A percentile compares a stretch with the other conserved stretches of the same genome.
Evolutionary conservation across 1,139 yeast species (phyloP).

Genomic region (Suhomyces taliae): DNA sequence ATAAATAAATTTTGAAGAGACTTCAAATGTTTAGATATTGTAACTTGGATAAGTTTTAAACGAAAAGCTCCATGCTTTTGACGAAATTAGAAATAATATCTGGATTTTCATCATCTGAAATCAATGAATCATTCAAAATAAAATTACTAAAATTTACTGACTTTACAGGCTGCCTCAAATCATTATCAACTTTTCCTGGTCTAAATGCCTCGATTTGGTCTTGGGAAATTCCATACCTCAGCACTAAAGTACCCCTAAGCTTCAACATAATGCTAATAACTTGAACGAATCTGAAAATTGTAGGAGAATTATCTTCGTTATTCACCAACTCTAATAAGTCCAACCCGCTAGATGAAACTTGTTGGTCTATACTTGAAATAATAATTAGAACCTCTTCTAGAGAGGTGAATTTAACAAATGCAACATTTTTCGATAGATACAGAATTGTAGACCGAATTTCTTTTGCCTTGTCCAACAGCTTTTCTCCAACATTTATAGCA

Average conservation of each 20-base stretch:
- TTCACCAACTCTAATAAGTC: slow-evolving; percentile 27
- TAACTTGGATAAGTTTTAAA: too few species aligned
- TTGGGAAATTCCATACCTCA: slow-evolving; percentile 23
- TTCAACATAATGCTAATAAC: slow-evolving; percentile 21
- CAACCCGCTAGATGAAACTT: slow-evolving; percentile 30
- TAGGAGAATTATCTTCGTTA: slow-evolving; percentile 9
- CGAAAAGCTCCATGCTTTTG: slow-evolving; percentile 3
- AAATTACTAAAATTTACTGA: not conserved
- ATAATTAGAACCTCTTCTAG: slow-evolving; percentile 38
- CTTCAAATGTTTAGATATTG: too few species aligned
- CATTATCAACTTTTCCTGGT: slow-evolving; percentile 27
- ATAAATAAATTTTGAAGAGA: too few species aligned
- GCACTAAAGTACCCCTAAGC: slow-evolving; percentile 21
- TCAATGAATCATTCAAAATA: not conserved
- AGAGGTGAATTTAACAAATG: slow-evolving; percentile 34
- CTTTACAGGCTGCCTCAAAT: slow-evolving; percentile 26
- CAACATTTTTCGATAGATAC: slow-evolving; percentile 40
- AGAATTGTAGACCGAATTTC: slow-evolving; percentile 29
- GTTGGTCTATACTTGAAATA: slow-evolving; percentile 17
- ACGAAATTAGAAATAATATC: slow-evolving; percentile 5
- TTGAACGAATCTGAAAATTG: slow-evolving; percentile 18
- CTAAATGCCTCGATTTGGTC: slow-evolving; percentile 24
- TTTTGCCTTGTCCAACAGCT: slow-evolving; percentile 8
- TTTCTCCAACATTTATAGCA: slow-evolving; percentile 15
- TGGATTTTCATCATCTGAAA: not conserved